Evolutionary conservation across 805 yeast species (phyloP).

Genomic region (Sugiyamaella valdiviana): DNA sequence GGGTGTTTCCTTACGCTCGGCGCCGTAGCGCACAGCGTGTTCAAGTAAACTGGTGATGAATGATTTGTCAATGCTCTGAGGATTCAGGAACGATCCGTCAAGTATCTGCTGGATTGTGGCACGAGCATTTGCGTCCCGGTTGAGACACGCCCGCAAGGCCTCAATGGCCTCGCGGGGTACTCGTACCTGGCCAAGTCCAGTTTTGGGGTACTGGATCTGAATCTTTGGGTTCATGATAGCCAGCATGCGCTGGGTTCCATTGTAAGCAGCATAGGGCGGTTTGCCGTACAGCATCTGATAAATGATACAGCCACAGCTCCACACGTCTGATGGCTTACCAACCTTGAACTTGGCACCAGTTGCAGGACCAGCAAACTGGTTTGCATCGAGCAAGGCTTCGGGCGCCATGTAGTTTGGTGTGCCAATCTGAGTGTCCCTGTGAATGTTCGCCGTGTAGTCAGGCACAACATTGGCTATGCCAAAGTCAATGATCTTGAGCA

Average conservation of each 20-base stretch:
- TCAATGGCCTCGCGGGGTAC: conserved; percentile 68
- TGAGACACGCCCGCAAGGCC: conserved; percentile 64
- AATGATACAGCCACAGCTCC: conserved; percentile 96
- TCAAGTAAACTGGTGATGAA: conserved; percentile 66
- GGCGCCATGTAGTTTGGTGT: conserved; percentile 98
- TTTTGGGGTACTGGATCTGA: conserved; percentile 57
- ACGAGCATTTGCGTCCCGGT: conserved; percentile 62
- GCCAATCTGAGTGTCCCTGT: conserved; percentile 86
- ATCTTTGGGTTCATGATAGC: conserved; percentile 85
- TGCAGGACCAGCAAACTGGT: conserved; percentile 14
- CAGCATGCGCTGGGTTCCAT: conserved; percentile 67
- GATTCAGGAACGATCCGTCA: conserved; percentile 62
- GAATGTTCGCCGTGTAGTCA: conserved; percentile 83
- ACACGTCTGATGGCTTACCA: conserved; percentile 91
- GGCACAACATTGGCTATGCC: conserved; percentile 89
- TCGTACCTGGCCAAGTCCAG: conserved; percentile 52
- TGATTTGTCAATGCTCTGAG: conserved; percentile 62
- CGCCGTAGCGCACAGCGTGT: conserved; percentile 73
- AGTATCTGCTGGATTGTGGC: conserved; percentile 59
- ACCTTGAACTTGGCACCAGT: conserved; percentile 47
- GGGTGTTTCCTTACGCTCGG: conserved; percentile 38
- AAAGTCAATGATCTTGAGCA: conserved; percentile 84
- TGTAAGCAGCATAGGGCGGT: conserved; percentile 80
- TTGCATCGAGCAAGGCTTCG: conserved; percentile 72
- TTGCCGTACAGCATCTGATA: conserved; percentile 93